Conservation (phyloP, 345 rosid genomes). For the Leavenworthia alabamica region DNA sequence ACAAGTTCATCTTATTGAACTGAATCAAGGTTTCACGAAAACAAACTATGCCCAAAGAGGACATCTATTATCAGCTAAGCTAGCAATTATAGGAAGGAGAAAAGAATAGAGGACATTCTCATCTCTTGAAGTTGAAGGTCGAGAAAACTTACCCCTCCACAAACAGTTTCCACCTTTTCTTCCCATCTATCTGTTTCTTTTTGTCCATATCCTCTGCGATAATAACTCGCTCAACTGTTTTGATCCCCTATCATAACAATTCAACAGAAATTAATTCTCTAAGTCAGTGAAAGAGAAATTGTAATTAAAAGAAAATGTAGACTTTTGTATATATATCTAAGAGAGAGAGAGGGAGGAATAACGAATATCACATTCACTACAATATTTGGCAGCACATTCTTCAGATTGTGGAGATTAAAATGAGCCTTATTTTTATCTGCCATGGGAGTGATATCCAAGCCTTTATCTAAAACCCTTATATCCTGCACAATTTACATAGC, state of each 20-base stretch:
- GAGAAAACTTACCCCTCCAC: constrained; percentile 77
- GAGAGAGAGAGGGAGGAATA: background rate
- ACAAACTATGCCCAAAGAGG: background rate
- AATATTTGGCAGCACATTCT: constrained; percentile 63
- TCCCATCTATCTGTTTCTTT: constrained; percentile 33
- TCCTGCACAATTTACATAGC: constrained; percentile 49
- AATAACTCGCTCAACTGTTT: constrained; percentile 81
- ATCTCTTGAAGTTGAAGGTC: no score
- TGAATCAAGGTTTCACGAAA: constrained; percentile 4
- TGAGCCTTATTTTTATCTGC: constrained; percentile 53
- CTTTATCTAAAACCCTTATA: constrained; percentile 61
- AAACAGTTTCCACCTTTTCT: constrained; percentile 49
- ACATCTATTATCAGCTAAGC: constrained; percentile 5
- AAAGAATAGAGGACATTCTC: constrained; percentile 5
- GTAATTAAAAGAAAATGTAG: background rate
- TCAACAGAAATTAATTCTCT: background rate
- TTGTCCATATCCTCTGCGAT: constrained; percentile 53
- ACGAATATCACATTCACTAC: constrained; percentile 62
- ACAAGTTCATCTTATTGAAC: constrained; percentile 1
- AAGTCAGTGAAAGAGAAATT: background rate
- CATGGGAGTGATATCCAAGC: constrained; percentile 63
- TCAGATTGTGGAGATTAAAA: constrained; percentile 64
- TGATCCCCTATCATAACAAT: constrained; percentile 63
- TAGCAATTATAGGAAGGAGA: background rate
- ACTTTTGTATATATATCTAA: background rate